Evolutionary conservation across 345 rosid species (phyloP), one percentile per base, ranked within the genome.

Genomic region (Syzygium jambos): DNA sequence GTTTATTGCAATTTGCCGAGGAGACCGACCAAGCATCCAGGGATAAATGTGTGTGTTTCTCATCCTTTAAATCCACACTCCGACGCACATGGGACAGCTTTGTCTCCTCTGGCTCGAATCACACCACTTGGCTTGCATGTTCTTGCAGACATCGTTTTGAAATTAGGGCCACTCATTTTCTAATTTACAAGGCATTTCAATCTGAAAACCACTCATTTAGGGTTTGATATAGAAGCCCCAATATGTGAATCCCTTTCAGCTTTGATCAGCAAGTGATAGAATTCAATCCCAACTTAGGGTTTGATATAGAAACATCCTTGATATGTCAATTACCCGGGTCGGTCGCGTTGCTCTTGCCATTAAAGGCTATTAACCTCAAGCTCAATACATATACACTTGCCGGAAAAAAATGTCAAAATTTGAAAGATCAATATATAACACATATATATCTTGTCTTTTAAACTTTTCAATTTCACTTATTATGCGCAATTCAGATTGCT

Each of bases 41-140:
- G 27, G 25, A 73, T 73, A 73, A 73, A 73, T 73, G 49, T 92
- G 92, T 85, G 38, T 34, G 80, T 73, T 65, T 19, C 38, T 30
- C 43, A 30, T 65, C 43, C 43, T 30, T 38, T 34, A 34, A 90
- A 90, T 89, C 63, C 90, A 89, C 82, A 87, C 88, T 90, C 89
- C 89, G 46, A 85, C 15, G 87, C 91, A 89, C 77, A 83, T 90
- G 92, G 88, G 91, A 94, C 95, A 91, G 43, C 90, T 85, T 84
- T 91, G 94, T 92, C 91, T 87, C 91, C 92, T 86, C 65, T 57
- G 83, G 78, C 92, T 87, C 89, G 88, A 92, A 88, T 92, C 91
- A 80, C 90, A 73, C 90, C 19, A 87, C 54, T 55, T 82, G 51
- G n/a, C 25, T 87, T 34, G 19, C 49, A 73, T 34, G 80, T 78